Evolutionary conservation across 139 green algal genomes (phyloP), one percentile per base, ranked within the genome.

Genomic region (Picochlorum sp.): DNA sequence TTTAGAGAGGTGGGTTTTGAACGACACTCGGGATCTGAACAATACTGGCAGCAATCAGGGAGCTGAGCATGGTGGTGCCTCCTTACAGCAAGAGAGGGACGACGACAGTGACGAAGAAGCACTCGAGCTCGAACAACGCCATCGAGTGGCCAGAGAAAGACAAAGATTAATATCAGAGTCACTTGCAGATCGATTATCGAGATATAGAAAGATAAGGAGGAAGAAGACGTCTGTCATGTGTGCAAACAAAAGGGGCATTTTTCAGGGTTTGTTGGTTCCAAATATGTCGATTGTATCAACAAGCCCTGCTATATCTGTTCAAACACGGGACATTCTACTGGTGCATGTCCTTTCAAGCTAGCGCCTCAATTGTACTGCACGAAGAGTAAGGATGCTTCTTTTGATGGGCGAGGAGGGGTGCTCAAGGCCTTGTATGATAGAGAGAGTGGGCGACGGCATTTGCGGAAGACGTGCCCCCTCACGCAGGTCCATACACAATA

Each of bases 251-350:
- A 38, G 1, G 89, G 79, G 2, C 90, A 96, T 70, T 69, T 65
- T n/a, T 88, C 90, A 1, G 90, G 90, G 38, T 96, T 96, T 69
- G 69, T 89, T 5, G 88, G 86, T 0, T 73, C 81, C 24, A 77
- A 80, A 2, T 91, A 90, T 56, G 16, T 92, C 2, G 90, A 96
- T 74, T 96, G 90, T 66, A 80, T 83, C 61, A 92, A 94, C 72
- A 89, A 86, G 64, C 88, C 86, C 18, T 96, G 88, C 72, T 95
- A 89, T 63, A 76, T 95, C 28, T 91, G 81, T 78, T 92, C 92
- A 62, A 67, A 76, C 44, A 59, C 71, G 1, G 89, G 89, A 3
- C 89, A 96, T 78, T 92, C 81, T 20, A 95, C 89, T 15, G 78
- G 76, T 26, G 90, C 86, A 11, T 96, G 89, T 67, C 89, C 90